phyloP scores from a whole-genome alignment of 2,329 filamentous ascomycete genomes.

The Torrubiellomyces zombiae region DNA sequence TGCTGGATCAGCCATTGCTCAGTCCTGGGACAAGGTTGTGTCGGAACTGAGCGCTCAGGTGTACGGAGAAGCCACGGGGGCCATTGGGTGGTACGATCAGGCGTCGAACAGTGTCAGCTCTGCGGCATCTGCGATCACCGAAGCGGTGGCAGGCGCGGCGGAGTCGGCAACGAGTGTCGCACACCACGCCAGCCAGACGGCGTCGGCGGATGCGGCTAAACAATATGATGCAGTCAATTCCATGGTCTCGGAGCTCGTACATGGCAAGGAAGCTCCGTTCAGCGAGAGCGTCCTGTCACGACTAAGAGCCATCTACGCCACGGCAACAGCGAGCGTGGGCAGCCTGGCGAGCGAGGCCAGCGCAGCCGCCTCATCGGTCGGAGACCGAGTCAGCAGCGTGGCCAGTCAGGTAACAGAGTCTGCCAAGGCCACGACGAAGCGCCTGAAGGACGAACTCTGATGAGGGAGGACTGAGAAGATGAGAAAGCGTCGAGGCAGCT shows the following conservation, averaged over 20 bases:
- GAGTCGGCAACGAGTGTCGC: no score
- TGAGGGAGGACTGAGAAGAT: no score
- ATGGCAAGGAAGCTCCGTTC: conserved; percentile 64
- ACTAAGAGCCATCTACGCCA: conserved; percentile 55
- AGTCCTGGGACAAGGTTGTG: conserved; percentile 27
- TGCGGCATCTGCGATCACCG: conserved; percentile 45
- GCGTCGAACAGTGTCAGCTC: conserved; percentile 30
- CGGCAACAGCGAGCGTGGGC: conserved; percentile 39
- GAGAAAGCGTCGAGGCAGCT: conserved; percentile 2
- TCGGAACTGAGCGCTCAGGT: conserved; percentile 50
- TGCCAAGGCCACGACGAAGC: conserved; percentile 21
- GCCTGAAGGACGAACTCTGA: conserved; percentile 25
- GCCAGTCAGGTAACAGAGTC: conserved; percentile 24
- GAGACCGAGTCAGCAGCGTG: conserved; percentile 18
- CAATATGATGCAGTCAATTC: conserved; percentile 56
- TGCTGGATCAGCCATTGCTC: conserved; percentile 20
- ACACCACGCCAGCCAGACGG: no score
- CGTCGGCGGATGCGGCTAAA: conserved; percentile 39
- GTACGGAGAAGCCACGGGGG: conserved; percentile 49
- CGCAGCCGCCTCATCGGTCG: conserved; percentile 15
- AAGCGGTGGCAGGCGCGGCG: conserved; percentile 17
- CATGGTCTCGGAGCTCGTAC: conserved; percentile 59
- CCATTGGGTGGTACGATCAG: conserved; percentile 37
- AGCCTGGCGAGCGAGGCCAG: conserved; percentile 21
- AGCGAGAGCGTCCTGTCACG: conserved; percentile 64